phyloP scores from a whole-genome alignment of 345 rosid species.

The Dipteronia sinensis region DNA sequence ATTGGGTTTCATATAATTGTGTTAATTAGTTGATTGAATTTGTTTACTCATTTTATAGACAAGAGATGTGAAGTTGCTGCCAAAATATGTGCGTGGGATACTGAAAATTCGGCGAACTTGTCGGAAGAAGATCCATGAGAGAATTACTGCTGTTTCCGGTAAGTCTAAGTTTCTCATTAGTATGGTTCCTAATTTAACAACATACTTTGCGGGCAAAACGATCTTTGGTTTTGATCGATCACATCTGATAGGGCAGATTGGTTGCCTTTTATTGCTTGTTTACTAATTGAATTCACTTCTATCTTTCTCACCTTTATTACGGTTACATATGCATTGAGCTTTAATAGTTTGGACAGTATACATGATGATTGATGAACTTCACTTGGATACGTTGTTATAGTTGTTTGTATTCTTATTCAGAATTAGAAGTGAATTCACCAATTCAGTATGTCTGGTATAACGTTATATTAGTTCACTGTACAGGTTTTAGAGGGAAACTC shows the following conservation, averaged over 20 bases:
- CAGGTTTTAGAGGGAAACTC: background rate
- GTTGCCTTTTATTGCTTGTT: background rate
- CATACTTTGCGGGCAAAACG: background rate
- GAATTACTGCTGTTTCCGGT: constrained; percentile 82
- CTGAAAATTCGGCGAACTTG: constrained; percentile 69
- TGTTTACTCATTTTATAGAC: constrained; percentile 42
- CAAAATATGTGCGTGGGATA: constrained; percentile 53
- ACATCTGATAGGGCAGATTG: background rate
- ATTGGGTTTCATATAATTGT: background rate
- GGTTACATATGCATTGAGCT: background rate
- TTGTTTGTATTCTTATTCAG: background rate
- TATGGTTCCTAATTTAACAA: background rate
- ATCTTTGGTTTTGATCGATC: background rate
- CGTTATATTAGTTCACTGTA: background rate
- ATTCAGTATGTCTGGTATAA: background rate
- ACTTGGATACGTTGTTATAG: background rate
- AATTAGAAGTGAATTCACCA: background rate
- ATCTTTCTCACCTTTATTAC: background rate
- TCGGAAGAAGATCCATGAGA: constrained; percentile 80
- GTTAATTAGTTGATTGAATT: background rate
- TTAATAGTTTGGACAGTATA: background rate
- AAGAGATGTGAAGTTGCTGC: constrained; percentile 73
- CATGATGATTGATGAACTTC: background rate
- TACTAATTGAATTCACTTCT: background rate
- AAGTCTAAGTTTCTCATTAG: background rate